These are phyloP conservation scores for Aspergillus conjunctus DNA, from an alignment of 495 filamentous ascomycete genomes.

Conservation along the genomic window DNA sequence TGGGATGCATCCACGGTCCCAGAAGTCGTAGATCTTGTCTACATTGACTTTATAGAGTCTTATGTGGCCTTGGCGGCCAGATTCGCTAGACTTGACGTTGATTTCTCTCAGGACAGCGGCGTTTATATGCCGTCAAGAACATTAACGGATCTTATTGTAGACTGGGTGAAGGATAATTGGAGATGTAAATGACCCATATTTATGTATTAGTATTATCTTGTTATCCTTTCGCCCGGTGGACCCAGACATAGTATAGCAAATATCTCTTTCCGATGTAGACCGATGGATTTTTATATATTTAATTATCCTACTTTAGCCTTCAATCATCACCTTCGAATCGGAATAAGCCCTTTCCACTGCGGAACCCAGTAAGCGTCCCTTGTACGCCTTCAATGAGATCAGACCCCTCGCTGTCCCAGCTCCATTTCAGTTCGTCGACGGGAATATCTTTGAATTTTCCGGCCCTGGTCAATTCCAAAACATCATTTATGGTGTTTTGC, in stretches of 20 bases:
- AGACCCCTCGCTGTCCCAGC: conserved; percentile 70
- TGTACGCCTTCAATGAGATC: conserved; percentile 65
- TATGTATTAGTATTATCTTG: not conserved
- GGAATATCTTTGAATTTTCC: conserved; percentile 84
- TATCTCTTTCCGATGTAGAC: not conserved
- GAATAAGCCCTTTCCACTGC: conserved; percentile 87
- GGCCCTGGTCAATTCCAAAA: conserved; percentile 69
- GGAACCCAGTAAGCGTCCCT: conserved; percentile 75
- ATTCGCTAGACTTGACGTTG: conserved; percentile 61
- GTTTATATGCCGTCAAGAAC: conserved; percentile 65
- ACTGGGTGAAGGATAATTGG: conserved; percentile 85
- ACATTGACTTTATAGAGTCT: conserved; percentile 84
- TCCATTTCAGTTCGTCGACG: conserved; percentile 76
- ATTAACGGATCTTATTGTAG: conserved; percentile 72
- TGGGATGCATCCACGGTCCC: conserved; percentile 47
- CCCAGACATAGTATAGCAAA: not conserved
- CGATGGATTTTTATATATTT: not conserved
- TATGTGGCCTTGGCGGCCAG: conserved; percentile 73
- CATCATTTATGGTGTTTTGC: conserved; percentile 75
- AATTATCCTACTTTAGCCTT: conserved; percentile 8
- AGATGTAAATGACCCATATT: conserved; percentile 28
- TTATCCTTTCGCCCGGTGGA: not conserved
- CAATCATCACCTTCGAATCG: conserved; percentile 63
- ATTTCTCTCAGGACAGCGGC: conserved; percentile 58
- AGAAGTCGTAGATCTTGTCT: conserved; percentile 80